Percentiles rank a stretch among this genome's conserved stretches.
Evolutionary conservation across 2,329 filamentous ascomycete genomes (phyloP).

Genomic region (Albifimbria verrucaria): DNA sequence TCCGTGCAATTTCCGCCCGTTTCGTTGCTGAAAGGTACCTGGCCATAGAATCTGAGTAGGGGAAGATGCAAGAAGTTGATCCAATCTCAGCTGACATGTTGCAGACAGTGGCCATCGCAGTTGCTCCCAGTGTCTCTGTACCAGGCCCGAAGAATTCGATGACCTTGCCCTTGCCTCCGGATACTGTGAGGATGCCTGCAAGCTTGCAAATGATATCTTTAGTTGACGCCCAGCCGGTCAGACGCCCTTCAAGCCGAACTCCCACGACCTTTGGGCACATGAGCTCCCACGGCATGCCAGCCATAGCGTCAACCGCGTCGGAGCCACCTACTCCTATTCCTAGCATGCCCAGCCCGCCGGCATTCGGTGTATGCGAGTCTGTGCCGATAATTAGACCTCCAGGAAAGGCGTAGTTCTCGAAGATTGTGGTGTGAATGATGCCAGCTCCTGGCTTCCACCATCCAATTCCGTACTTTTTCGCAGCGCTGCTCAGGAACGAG

Average conservation of each 20-base stretch:
- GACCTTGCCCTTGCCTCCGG: constrained; percentile 30
- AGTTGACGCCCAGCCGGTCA: constrained; percentile 26
- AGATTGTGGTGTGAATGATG: constrained; percentile 35
- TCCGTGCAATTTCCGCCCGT: constrained; percentile 17
- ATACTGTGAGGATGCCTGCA: constrained; percentile 28
- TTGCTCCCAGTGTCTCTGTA: constrained; percentile 25
- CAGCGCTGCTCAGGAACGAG: constrained; percentile 32
- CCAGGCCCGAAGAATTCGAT: constrained; percentile 34
- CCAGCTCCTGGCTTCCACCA: constrained; percentile 34
- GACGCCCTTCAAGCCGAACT: constrained; percentile 24
- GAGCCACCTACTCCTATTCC: constrained; percentile 40
- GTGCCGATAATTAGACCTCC: constrained; percentile 32
- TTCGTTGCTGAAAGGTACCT: constrained; percentile 27
- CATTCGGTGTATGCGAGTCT: constrained; percentile 34
- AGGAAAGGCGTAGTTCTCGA: constrained; percentile 36
- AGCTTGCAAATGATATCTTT: constrained; percentile 35
- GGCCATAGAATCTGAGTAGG: constrained; percentile 28
- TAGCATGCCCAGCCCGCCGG: constrained; percentile 30
- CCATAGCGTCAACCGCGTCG: constrained; percentile 43
- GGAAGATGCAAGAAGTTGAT: constrained; percentile 33
- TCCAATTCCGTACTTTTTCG: constrained; percentile 43
- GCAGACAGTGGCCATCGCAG: constrained; percentile 33
- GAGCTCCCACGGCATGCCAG: constrained; percentile 30
- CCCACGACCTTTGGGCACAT: constrained; percentile 27
- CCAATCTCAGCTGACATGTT: constrained; percentile 36